phyloP scores from a whole-genome alignment of 1,139 yeast species.

The Insectozyma bohioensis region DNA sequence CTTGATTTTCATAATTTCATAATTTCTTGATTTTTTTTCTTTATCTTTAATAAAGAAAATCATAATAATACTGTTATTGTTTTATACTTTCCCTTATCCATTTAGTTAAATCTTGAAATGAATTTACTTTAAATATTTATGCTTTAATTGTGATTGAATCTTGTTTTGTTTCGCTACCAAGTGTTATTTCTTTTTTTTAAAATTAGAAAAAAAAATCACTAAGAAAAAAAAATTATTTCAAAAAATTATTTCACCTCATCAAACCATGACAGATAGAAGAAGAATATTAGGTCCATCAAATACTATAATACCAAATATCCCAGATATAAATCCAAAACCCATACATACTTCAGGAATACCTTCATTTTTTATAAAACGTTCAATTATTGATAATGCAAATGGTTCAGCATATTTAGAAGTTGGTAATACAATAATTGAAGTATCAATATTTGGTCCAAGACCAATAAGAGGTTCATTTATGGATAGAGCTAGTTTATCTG shows the following conservation, averaged over 20 bases:
- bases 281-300: constrained; percentile 66
- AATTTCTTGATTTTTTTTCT: too few species aligned
- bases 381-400: constrained; percentile 67
- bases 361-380: constrained; percentile 54
- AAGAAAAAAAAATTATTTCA: too few species aligned
- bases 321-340: constrained; percentile 11
- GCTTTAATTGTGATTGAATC: too few species aligned
- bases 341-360: constrained; percentile 23
- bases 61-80: too few species aligned
- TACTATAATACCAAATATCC: constrained; percentile 48
- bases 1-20: too few species aligned
- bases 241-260: too few species aligned
- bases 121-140: too few species aligned
- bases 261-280: constrained; percentile 59
- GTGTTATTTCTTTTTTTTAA: too few species aligned
- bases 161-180: too few species aligned
- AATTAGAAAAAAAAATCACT: constrained; percentile 4
- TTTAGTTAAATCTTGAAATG: too few species aligned
- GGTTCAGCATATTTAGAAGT: constrained; percentile 84
- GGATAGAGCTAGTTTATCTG: constrained; percentile 66
- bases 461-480: constrained; percentile 79
- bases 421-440: constrained; percentile 60
- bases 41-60: too few species aligned
- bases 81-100: too few species aligned
- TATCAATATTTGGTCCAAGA: constrained; percentile 84